phyloP scores from a whole-genome alignment of 2,329 filamentous ascomycete genomes.

The Basipetospora chlamydospora region DNA sequence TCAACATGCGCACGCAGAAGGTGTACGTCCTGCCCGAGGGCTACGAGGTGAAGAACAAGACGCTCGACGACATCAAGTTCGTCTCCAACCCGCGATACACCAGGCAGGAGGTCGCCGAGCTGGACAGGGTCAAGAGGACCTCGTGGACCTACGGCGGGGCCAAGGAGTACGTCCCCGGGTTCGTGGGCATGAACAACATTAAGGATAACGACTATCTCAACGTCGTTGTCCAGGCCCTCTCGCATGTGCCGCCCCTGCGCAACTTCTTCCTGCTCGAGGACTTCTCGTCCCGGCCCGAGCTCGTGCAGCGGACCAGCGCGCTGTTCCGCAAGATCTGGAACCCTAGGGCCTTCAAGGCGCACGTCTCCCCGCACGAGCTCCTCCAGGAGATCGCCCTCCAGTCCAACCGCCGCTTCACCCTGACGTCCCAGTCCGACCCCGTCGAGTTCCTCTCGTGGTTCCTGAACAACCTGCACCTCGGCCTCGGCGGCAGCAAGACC shows the following conservation, averaged over 20 bases:
- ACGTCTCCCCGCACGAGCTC: conserved; percentile 93
- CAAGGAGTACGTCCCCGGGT: conserved; percentile 81
- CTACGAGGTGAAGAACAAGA: conserved; percentile 90
- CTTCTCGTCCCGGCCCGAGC: conserved; percentile 55
- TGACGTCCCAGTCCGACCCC: conserved; percentile 84
- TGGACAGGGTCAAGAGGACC: conserved; percentile 51
- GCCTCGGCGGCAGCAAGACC: conserved; percentile 76
- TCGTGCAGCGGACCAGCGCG: conserved; percentile 77
- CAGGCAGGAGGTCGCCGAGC: conserved; percentile 60
- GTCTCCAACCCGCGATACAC: conserved; percentile 84
- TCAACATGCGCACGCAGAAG: conserved; percentile 89
- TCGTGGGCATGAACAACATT: conserved; percentile 99
- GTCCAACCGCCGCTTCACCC: conserved; percentile 82
- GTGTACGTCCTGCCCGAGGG: conserved; percentile 90
- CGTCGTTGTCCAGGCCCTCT: conserved; percentile 79
- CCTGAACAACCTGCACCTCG: conserved; percentile 85
- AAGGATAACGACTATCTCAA: conserved; percentile 99
- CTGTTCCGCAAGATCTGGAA: conserved; percentile 98
- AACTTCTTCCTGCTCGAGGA: conserved; percentile 88
- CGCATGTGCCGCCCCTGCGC: conserved; percentile 76
- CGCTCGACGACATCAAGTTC: conserved; percentile 94
- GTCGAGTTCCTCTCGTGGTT: conserved; percentile 98
- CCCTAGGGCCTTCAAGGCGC: conserved; percentile 83
- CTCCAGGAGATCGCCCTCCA: conserved; percentile 85
- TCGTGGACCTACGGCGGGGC: conserved; percentile 62